phyloP scores from a whole-genome alignment of 768 basidiomycete genomes.

The Dendrothele bispora region DNA sequence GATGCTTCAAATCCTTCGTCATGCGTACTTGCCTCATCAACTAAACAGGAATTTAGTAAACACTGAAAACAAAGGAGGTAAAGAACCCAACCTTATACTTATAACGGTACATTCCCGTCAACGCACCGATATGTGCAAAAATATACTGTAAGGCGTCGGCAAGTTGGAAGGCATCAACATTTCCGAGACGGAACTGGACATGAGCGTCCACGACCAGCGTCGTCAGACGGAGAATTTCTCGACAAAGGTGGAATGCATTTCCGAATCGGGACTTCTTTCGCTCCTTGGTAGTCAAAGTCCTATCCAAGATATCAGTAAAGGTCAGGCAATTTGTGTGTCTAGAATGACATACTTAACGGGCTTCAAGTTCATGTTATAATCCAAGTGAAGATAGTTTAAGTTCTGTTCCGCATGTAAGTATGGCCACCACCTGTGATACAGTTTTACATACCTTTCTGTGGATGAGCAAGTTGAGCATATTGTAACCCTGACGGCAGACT shows the following conservation, averaged over 20 bases:
- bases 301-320: too few relatives aligned
- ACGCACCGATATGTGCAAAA: slow-evolving; percentile 93
- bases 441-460: slow-evolving; percentile 87
- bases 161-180: slow-evolving; percentile 98
- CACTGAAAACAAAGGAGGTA: neutral
- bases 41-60: slow-evolving; percentile 32
- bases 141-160: slow-evolving; percentile 99
- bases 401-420: slow-evolving; percentile 49
- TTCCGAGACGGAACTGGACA: slow-evolving; percentile 96
- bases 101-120: slow-evolving; percentile 99
- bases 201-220: slow-evolving; percentile 97
- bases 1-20: slow-evolving; percentile 98
- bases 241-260: slow-evolving; percentile 97
- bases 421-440: slow-evolving; percentile 79
- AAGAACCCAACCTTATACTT: slow-evolving; percentile 85
- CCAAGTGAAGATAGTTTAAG: slow-evolving; percentile 89
- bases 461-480: slow-evolving; percentile 98
- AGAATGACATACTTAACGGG: slow-evolving; percentile 67
- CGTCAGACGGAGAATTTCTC: slow-evolving; percentile 95
- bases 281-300: slow-evolving; percentile 98
- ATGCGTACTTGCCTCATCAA: slow-evolving; percentile 99
- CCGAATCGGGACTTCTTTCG: slow-evolving; percentile 99
- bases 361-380: slow-evolving; percentile 99
- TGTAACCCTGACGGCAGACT: slow-evolving; percentile 98
- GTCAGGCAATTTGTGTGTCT: slow-evolving; percentile 9